Percentiles rank a stretch among this genome's conserved stretches.
These are phyloP conservation scores for Solanum neorickii DNA, from an alignment of 257 asterid genomes.

Conservation along the genomic window DNA sequence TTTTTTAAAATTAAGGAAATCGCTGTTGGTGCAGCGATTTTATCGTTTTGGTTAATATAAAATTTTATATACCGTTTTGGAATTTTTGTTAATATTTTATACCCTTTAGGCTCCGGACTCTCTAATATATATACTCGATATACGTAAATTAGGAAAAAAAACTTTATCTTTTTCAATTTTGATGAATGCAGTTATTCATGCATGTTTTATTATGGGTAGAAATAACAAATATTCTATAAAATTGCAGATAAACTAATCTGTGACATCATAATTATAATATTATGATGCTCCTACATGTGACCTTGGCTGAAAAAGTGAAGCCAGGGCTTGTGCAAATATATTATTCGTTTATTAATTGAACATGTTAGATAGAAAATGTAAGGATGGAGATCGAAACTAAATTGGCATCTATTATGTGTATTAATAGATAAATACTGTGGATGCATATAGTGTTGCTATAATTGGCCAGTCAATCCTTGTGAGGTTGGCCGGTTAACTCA, in stretches of 20 bases:
- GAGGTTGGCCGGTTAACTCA: background rate
- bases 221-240: background rate
- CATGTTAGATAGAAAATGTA: background rate
- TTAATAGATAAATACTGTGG: background rate
- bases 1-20: no score
- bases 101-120: no score
- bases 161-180: no score
- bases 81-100: no score
- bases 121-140: no score
- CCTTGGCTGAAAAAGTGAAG: background rate
- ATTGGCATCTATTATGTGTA: background rate
- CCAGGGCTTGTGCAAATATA: background rate
- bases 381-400: background rate
- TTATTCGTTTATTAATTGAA: background rate
- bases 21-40: no score
- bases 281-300: background rate
- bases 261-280: background rate
- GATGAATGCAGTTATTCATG: no score
- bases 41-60: no score
- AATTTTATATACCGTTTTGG: no score
- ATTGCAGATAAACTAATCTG: background rate
- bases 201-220: background rate
- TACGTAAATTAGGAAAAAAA: no score
- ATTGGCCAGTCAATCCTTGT: background rate
- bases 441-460: background rate